Conservation (phyloP, 2,329 filamentous ascomycete genomes). For the Ambrosiella xylebori region DNA sequence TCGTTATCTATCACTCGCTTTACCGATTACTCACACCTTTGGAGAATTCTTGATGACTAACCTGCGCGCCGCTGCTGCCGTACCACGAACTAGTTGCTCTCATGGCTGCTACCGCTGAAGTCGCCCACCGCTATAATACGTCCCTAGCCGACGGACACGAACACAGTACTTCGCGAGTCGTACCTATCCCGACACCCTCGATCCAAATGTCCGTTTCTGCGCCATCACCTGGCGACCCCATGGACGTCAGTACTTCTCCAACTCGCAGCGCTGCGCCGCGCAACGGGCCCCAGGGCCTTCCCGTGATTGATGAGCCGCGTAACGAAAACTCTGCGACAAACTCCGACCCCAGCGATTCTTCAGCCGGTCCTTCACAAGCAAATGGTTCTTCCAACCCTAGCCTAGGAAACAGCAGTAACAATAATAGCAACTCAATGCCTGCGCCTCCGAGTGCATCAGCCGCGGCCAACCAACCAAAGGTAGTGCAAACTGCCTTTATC, state of each 20-base stretch:
- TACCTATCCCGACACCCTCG: conserved; percentile 39
- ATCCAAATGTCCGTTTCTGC: conserved; percentile 42
- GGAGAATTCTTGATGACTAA: background rate
- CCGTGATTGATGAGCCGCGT: conserved; percentile 7
- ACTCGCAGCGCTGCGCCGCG: conserved; percentile 18
- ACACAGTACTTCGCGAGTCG: conserved; percentile 17
- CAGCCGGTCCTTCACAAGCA: conserved; percentile 11
- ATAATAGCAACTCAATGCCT: conserved; percentile 1
- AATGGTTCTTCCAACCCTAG: too few species aligned
- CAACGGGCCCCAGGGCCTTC: conserved; percentile 16
- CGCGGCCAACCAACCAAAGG: conserved; percentile 82
- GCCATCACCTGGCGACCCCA: conserved; percentile 33
- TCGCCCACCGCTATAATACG: conserved; percentile 12
- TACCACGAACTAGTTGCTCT: background rate
- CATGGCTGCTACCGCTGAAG: conserved; percentile 14
- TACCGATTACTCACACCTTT: background rate
- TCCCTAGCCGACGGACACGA: conserved; percentile 11
- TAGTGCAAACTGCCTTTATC: conserved; percentile 96
- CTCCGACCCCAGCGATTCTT: background rate
- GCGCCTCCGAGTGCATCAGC: conserved; percentile 44
- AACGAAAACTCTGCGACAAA: background rate
- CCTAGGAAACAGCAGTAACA: too few species aligned
- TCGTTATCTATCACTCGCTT: background rate
- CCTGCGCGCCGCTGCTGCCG: background rate
- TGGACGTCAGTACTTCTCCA: conserved; percentile 42